Conservation (phyloP, 2,329 filamentous ascomycete species). For the Botrytis byssoidea region DNA sequence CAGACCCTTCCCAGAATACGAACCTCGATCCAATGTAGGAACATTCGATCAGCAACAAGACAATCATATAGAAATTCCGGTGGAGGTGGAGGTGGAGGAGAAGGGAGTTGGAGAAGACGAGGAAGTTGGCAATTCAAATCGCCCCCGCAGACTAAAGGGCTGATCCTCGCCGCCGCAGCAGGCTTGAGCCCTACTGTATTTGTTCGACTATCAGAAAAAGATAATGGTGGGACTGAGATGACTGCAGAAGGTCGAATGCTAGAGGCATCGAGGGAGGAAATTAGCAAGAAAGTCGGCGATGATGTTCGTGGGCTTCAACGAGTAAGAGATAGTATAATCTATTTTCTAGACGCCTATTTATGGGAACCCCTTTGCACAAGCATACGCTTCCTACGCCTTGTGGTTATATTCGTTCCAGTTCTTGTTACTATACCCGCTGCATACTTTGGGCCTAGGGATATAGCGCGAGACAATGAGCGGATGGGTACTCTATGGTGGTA, state of each 20-base stretch:
- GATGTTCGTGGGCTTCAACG: constrained; percentile 59
- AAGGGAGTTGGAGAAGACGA: neutral
- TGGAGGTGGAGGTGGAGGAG: constrained; percentile 20
- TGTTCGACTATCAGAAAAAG: constrained; percentile 55
- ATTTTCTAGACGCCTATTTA: constrained; percentile 70
- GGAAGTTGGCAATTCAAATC: constrained; percentile 22
- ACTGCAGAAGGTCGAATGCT: constrained; percentile 88
- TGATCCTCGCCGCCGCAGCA: constrained; percentile 32
- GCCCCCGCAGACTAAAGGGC: constrained; percentile 22
- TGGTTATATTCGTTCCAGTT: constrained; percentile 88
- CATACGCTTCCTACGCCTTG: constrained; percentile 81
- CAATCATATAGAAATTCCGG: constrained; percentile 23
- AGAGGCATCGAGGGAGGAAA: constrained; percentile 73
- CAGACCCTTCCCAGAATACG: constrained; percentile 38
- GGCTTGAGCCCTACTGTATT: constrained; percentile 55
- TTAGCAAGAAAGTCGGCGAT: constrained; percentile 65
- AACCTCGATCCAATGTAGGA: constrained; percentile 31
- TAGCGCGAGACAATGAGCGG: constrained; percentile 69
- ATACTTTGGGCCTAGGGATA: constrained; percentile 69
- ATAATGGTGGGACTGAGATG: constrained; percentile 54
- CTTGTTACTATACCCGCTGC: constrained; percentile 75
- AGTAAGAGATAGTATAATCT: constrained; percentile 57
- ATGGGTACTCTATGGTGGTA: constrained; percentile 94
- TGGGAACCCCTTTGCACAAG: constrained; percentile 86
- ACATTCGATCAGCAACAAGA: constrained; percentile 23